Evolutionary conservation across 208 protist genomes (phyloP), one percentile per base, ranked within the genome.

Genomic region (Balamuthia mandrillaris): DNA sequence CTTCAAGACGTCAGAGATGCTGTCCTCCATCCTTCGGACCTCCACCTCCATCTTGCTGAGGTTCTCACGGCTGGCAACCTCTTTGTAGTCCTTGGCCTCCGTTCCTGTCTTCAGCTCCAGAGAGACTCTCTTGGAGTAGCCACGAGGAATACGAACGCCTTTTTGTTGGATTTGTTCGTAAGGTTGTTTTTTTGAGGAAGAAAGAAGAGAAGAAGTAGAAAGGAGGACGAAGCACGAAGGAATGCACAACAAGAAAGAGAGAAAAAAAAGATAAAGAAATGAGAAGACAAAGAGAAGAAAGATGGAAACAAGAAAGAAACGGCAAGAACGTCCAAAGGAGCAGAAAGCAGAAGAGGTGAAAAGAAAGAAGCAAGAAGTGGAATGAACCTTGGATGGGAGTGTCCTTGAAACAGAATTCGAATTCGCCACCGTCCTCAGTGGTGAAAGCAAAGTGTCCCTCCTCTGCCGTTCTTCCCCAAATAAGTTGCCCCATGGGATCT

Each of bases 1-100:
- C 4, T 86, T 78, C 29, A 81, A 45, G 33, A 86, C 44, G 14
- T 66, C 70, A 35, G 70, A 27, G 2, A 79, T 47, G 29, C 70
- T 47, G 49, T 79, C 70, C 70, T 79, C 70, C 29, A 79, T 79
- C 45, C 58, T 79, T 24, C 70, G n/a, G 45, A 79, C 58, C 29
- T 79, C 70, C 18, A 79, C 47, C 44, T 79, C 70, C 42, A 79
- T 5, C 42, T 79, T 79, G 70, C 29, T 45, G 45, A 79, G 27
- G 45, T 79, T 79, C 70, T 79, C 70, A 24, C 58, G 51, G 42
- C 47, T 37, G 70, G 70, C 70, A 4, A 79, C 29, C 63, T 79
- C 70, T 7, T 18, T 41, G 49, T 79, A 79, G 70, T 79, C 70
- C 70, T 79, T 79, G 42, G 70, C 70, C 21, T 79, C 70, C 2